Evolutionary conservation across 1,284 basidiomycete species (phyloP).

Genomic region (Sanghuangporus sanghuang): DNA sequence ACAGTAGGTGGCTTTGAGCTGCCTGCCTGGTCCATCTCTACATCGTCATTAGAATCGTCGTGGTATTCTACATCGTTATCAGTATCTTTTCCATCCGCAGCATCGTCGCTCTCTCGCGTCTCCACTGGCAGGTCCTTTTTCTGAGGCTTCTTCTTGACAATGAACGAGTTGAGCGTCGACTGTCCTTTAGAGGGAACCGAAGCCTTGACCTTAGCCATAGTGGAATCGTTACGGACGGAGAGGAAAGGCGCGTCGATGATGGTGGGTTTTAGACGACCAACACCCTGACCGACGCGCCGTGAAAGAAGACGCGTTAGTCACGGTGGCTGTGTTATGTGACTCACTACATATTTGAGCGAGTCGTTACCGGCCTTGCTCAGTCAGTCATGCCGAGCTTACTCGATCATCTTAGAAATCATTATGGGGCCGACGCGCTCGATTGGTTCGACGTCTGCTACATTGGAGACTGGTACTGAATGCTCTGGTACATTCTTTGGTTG

Average conservation of each 20-base stretch:
- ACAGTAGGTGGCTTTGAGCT: slow-evolving; percentile 26
- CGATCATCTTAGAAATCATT: slow-evolving; percentile 19
- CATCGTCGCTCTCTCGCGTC: slow-evolving; percentile 19
- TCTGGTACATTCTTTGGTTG: not conserved
- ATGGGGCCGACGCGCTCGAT: slow-evolving; percentile 36
- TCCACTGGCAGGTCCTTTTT: slow-evolving; percentile 21
- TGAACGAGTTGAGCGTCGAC: slow-evolving; percentile 51
- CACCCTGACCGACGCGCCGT: slow-evolving; percentile 39
- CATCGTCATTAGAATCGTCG: slow-evolving; percentile 22
- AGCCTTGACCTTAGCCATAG: slow-evolving; percentile 42
- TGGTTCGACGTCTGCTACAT: slow-evolving; percentile 39
- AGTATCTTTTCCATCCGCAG: slow-evolving; percentile 48
- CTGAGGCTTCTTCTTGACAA: slow-evolving; percentile 31
- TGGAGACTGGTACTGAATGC: slow-evolving; percentile 34
- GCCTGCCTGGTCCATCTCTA: slow-evolving; percentile 37
- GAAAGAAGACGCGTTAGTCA: not conserved
- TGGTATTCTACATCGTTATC: slow-evolving; percentile 19
- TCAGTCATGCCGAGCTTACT: slow-evolving; percentile 9
- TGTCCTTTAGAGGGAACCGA: slow-evolving; percentile 41
- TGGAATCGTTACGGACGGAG: slow-evolving; percentile 9
- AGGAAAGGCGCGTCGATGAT: slow-evolving; percentile 1
- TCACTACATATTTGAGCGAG: not conserved
- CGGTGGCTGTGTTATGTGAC: not conserved
- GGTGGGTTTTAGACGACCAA: not conserved
- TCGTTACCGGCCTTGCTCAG: slow-evolving; percentile 15